Evolutionary conservation across 352 stramenopile genomes (phyloP), one percentile per base, ranked within the genome.

Genomic region (Pythium aquatile): DNA sequence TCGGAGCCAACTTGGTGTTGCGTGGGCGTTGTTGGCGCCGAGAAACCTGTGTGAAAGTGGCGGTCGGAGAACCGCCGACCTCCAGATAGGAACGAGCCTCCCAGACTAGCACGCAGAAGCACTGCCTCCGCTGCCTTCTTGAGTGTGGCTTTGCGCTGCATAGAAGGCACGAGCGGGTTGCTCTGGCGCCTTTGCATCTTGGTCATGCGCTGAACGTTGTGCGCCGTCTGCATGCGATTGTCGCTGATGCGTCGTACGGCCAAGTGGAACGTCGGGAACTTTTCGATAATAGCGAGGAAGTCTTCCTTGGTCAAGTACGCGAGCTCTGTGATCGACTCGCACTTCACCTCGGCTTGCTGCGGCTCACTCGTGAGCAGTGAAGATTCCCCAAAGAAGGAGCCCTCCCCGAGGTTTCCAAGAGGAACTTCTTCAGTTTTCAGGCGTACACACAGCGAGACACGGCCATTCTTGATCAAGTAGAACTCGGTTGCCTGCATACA

Each of bases 381-480:
- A 0, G 75, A 79, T 62, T 91, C 84, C 1, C 84, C 84, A 46
- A 93, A 93, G 62, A 91, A 93, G 0, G 79, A 90, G 8, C 84
- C 84, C 68, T 89, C 84, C 11, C 77, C 74, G 1, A 93, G 77
- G 33, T 86, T 88, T 5, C 82, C 83, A 5, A 93, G 48, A 20
- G 85, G 81, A 30, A 87, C 63, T 47, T 77, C 64, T 40, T 69
- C 53, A 1, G 13, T 40, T 13, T 74, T 53, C 2, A 72, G 54
- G 3, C 73, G 47, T 4, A 88, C 77, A n/a, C 70, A 81, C 1
- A 90, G 66, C 10, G 76, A 87, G 10, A 90, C 84, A 32, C 76
- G 74, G 1, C 78, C 82, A 53, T 73, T 78, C 52, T 87, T 88
- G 57, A 93, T 91, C 35, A 93, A 89, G 61, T 91, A 93, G 55